Percentiles rank a stretch among this genome's conserved stretches.
These are phyloP conservation scores for Ceratorhiza oryzae-sativae DNA, from an alignment of 1,284 basidiomycete genomes.

Conservation along the genomic window DNA sequence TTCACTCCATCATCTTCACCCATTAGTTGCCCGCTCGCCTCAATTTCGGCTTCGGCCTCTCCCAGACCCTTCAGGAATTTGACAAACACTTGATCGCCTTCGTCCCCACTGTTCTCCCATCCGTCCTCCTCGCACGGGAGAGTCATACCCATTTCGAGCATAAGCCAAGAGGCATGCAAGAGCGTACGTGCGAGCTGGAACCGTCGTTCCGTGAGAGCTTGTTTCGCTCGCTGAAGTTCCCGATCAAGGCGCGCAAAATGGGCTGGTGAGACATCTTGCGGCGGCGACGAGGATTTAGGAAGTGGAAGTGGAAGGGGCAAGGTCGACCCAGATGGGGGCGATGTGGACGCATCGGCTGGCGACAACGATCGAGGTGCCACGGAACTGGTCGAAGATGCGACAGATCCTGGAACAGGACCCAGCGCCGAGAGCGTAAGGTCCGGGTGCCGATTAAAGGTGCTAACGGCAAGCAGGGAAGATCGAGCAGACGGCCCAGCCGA, in stretches of 20 bases:
- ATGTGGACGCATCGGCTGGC: neutral
- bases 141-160: slow-evolving; percentile 75
- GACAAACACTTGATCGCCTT: slow-evolving; percentile 57
- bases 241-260: slow-evolving; percentile 79
- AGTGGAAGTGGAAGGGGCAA: slow-evolving; percentile 51
- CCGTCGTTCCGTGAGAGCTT: slow-evolving; percentile 62
- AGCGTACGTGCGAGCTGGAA: slow-evolving; percentile 67
- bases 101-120: slow-evolving; percentile 29
- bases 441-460: slow-evolving; percentile 14
- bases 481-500: slow-evolving; percentile 4
- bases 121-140: slow-evolving; percentile 52
- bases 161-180: slow-evolving; percentile 78
- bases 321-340: neutral
- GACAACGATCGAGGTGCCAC: neutral
- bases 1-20: slow-evolving; percentile 44
- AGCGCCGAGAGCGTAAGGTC: slow-evolving; percentile 38
- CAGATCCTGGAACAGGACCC: neutral
- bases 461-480: slow-evolving; percentile 22
- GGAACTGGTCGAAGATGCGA: neutral
- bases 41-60: slow-evolving; percentile 62
- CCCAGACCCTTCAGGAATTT: slow-evolving; percentile 68
- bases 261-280: slow-evolving; percentile 73
- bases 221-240: slow-evolving; percentile 77
- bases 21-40: slow-evolving; percentile 55
- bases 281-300: slow-evolving; percentile 50